Base-by-base conservation (phyloP, 2,329 filamentous ascomycete species). In the Fusarium lateritium region DNA sequence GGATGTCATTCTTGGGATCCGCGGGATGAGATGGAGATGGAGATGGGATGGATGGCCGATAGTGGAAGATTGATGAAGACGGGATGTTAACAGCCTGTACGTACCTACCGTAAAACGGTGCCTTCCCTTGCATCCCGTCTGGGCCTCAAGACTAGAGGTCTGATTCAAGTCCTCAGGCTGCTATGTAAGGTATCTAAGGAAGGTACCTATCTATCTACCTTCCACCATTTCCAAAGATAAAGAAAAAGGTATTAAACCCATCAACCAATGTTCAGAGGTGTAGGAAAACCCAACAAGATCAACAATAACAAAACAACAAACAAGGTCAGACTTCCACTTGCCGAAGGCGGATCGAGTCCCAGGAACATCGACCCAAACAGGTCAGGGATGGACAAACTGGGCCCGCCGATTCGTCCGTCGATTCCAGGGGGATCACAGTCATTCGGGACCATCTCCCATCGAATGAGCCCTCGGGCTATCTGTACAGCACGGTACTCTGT, bases 311-410 rank as follows among this genome's bases (percentile, higher is more conserved):
- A 69, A 38, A 46, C 11, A 34, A 45, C 31, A 44, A 33, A 38
- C 56, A 57, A 43, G 57, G 66, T 53, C 57, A 60, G 47, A 42
- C 50, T 62, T 43, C 43, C 36, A 58, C 47, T 66, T 66, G 62
- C 66, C 66, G 59, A 67, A 63, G 56, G 42, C 53, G 66, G 67
- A 63, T 67, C 53, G 34, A 64, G 59, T 60, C 39, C 63, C 67
- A 70, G 62, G 57, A 67, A 70, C 66, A 70, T 70, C 62, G 52
- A 70, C 62, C 62, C 42, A 70, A 69, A 67, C 34, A 46, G 64
- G 45, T 31, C 69, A 71, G 64, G 71, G 71, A 72, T 71, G 19
- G 49, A 55, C 62, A 65, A 59, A 65, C 60, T 52, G 46, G 62
- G 46, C 62, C 62, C 55, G 60, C 62, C 62, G 52, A 65, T 65